phyloP scores from a whole-genome alignment of 148 eudicot species.

The Arctostaphylos glauca region DNA sequence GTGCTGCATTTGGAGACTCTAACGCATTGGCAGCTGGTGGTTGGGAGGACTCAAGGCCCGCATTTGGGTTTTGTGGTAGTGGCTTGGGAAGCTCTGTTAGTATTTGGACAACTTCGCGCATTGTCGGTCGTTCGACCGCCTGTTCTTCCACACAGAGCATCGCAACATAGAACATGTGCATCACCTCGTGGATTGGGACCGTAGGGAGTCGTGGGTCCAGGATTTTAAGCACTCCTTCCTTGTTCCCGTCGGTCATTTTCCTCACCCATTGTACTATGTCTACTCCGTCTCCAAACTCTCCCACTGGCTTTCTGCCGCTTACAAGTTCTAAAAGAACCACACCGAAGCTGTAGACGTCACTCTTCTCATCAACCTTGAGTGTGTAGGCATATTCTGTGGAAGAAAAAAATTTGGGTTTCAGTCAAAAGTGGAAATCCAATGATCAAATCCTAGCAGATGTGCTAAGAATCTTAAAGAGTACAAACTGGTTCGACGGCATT shows the following conservation, averaged over 20 bases:
- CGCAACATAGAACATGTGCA: conserved; percentile 88
- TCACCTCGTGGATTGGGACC: conserved; percentile 78
- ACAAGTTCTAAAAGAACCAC: conserved; percentile 88
- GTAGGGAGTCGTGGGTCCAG: conserved; percentile 77
- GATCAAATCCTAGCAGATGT: neutral
- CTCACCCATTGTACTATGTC: conserved; percentile 97
- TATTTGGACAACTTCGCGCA: conserved; percentile 94
- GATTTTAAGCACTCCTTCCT: conserved; percentile 69
- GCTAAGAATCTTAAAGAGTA: neutral
- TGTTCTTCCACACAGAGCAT: conserved; percentile 96
- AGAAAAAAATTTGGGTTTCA: neutral
- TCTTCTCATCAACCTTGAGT: conserved; percentile 91
- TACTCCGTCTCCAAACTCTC: conserved; percentile 95
- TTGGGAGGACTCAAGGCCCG: conserved; percentile 42
- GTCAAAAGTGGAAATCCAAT: no score
- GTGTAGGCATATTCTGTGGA: conserved; percentile 90
- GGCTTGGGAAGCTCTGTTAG: conserved; percentile 77
- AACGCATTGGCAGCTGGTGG: conserved; percentile 24
- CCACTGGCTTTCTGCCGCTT: conserved; percentile 80
- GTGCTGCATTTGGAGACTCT: conserved; percentile 29
- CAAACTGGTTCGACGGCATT: neutral
- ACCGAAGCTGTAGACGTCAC: conserved; percentile 92
- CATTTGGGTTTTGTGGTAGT: conserved; percentile 35
- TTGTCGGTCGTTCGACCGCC: conserved; percentile 85
- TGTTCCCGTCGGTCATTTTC: conserved; percentile 73